Evolutionary conservation across 345 rosid species (phyloP).

Genomic region (Brassica napus): Da-Ae NC_063446.1:37673501-37674000

Average conservation of each 20-base stretch:
- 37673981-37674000: conserved; percentile 3
- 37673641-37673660: conserved; percentile 84
- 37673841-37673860: conserved; percentile 74
- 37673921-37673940: conserved; percentile 59
- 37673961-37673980: conserved; percentile 16
- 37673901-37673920: conserved; percentile 50
- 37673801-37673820: conserved; percentile 88
- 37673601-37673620: conserved; percentile 67
- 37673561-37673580: conserved; percentile 66
- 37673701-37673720: conserved; percentile 85
- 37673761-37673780: conserved; percentile 81
- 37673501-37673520: conserved; percentile 73
- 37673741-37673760: conserved; percentile 79
- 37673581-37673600: conserved; percentile 81
- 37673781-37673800: conserved; percentile 69
- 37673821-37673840: conserved; percentile 91
- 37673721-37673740: conserved; percentile 89
- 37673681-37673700: conserved; percentile 82
- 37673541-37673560: conserved; percentile 64
- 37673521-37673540: conserved; percentile 67
- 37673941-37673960: conserved; percentile 42
- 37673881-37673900: conserved; percentile 72
- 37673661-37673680: conserved; percentile 86
- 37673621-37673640: conserved; percentile 68
- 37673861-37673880: conserved; percentile 91